A percentile compares a stretch with the other conserved stretches of the same genome.
phyloP scores from a whole-genome alignment of 257 asterid species.

The Plantago elongata region DNA sequence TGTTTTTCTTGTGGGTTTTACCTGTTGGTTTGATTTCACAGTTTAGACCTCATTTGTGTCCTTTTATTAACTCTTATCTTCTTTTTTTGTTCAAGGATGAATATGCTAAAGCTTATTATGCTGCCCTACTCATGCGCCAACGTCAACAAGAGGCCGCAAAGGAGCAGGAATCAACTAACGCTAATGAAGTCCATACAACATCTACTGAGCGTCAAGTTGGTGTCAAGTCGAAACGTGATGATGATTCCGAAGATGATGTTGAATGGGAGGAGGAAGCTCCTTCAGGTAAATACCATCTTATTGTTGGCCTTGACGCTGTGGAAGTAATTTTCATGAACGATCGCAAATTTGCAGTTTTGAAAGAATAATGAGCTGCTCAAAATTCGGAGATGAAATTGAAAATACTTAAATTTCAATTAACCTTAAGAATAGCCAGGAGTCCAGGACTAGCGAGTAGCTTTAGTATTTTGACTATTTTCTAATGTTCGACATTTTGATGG shows the following conservation, averaged over 20 bases:
- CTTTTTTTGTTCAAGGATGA: constrained; percentile 51
- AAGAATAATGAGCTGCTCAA: neutral
- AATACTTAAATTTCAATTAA: too few species aligned
- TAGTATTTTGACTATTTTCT: too few species aligned
- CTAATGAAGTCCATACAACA: constrained; percentile 27
- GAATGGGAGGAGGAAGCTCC: constrained; percentile 87
- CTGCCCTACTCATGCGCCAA: constrained; percentile 62
- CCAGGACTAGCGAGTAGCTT: too few species aligned
- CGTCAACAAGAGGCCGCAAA: constrained; percentile 53
- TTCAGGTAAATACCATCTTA: constrained; percentile 42
- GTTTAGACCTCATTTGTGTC: neutral
- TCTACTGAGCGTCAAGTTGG: constrained; percentile 73
- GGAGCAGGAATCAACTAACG: constrained; percentile 33
- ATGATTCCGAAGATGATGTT: constrained; percentile 51
- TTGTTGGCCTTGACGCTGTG: neutral
- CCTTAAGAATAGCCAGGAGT: too few species aligned
- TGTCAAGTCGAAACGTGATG: constrained; percentile 62
- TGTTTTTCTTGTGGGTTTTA: neutral
- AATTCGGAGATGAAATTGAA: too few species aligned
- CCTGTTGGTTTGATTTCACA: neutral
- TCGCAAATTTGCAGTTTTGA: neutral
- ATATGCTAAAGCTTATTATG: constrained; percentile 78
- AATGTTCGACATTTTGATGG: too few species aligned
- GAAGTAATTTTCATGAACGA: neutral
- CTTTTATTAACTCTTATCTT: constrained; percentile 2